These are phyloP conservation scores for Cryptococcus sp. DNA, from an alignment of 1,284 basidiomycete genomes.

Conservation along the genomic window DNA sequence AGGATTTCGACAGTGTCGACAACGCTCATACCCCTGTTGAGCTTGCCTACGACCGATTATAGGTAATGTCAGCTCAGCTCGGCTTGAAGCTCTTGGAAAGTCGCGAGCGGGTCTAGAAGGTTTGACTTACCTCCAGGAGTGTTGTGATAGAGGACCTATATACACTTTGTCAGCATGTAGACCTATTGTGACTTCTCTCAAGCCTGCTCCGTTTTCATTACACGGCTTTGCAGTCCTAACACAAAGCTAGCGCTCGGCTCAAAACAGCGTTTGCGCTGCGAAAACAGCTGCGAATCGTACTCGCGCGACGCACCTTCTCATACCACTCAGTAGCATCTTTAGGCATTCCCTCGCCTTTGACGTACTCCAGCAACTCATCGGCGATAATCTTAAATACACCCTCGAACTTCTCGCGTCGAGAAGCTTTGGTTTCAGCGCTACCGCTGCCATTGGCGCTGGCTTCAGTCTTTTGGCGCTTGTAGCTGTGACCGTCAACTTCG, in stretches of 20 bases:
- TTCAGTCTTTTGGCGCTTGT: constrained; percentile 16
- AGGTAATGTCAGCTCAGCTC: no score
- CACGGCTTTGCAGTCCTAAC: no score
- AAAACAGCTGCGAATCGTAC: no score
- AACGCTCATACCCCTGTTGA: constrained; percentile 93
- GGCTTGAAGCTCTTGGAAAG: no score
- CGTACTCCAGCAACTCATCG: constrained; percentile 63
- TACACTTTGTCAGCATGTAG: neutral
- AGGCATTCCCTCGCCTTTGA: constrained; percentile 73
- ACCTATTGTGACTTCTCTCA: neutral
- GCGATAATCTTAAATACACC: constrained; percentile 60
- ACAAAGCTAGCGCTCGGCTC: neutral
- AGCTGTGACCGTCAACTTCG: constrained; percentile 22
- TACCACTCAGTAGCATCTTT: constrained; percentile 80
- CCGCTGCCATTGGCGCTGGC: neutral
- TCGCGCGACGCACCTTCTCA: constrained; percentile 59
- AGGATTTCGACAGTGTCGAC: constrained; percentile 92
- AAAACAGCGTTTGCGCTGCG: no score
- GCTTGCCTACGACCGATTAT: constrained; percentile 63
- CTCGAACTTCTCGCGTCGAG: constrained; percentile 43
- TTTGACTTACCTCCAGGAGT: constrained; percentile 68
- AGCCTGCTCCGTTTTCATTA: neutral
- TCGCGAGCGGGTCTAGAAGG: neutral
- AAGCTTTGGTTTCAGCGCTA: constrained; percentile 29
- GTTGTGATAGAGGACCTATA: constrained; percentile 88